Evolutionary conservation across 1,139 yeast species (phyloP).

Genomic region (Yamadazyma dendronema): DNA sequence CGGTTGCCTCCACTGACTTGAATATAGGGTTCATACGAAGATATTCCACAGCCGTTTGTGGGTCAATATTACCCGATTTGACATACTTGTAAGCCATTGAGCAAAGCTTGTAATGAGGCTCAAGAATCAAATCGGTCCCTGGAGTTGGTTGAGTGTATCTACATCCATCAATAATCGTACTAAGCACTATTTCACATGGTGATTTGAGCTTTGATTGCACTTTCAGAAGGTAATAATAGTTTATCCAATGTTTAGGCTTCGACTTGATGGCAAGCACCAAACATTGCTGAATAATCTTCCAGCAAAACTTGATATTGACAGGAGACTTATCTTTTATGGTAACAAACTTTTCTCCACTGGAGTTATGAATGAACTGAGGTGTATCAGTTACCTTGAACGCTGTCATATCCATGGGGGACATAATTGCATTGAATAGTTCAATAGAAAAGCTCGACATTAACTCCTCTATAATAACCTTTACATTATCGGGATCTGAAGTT

Average conservation of each 20-base stretch:
- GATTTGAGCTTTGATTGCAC: constrained; percentile 49
- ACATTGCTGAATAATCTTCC: constrained; percentile 36
- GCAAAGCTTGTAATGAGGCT: constrained; percentile 70
- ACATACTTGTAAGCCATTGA: constrained; percentile 60
- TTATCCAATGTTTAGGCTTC: constrained; percentile 58
- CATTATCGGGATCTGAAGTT: constrained; percentile 18
- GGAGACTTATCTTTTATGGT: constrained; percentile 22
- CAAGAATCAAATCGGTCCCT: constrained; percentile 47
- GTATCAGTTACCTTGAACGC: constrained; percentile 43
- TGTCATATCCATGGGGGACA: constrained; percentile 67
- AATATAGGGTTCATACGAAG: constrained; percentile 32
- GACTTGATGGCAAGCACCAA: constrained; percentile 44
- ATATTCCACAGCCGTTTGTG: constrained; percentile 34
- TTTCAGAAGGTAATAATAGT: constrained; percentile 59
- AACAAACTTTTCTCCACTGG: constrained; percentile 24
- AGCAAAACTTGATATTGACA: constrained; percentile 26
- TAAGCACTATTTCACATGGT: constrained; percentile 30
- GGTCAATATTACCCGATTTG: constrained; percentile 28
- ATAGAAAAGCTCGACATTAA: constrained; percentile 60
- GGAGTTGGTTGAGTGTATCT: constrained; percentile 3
- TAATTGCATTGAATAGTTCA: constrained; percentile 59
- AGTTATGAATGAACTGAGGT: constrained; percentile 33
- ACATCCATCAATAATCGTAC: constrained; percentile 36
- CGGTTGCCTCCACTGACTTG: background rate
- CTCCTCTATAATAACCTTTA: constrained; percentile 35